Evolutionary conservation across 1,139 yeast species (phyloP).

Genomic region (Saccharomyces hybrid): DNA sequence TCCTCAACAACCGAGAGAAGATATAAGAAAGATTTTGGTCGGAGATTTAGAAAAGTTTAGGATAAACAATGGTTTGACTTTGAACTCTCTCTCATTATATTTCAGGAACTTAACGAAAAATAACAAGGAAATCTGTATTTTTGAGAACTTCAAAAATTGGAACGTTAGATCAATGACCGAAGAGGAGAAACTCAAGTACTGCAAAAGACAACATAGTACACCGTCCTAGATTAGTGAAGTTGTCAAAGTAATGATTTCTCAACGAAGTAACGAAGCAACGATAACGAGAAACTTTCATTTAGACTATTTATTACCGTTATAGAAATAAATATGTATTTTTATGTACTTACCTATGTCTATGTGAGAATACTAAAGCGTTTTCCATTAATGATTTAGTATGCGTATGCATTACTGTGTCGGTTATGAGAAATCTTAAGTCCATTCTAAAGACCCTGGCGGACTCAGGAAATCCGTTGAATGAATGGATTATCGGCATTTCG

Average conservation of each 20-base stretch:
- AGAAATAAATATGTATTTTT: neutral
- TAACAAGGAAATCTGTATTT: constrained; percentile 29
- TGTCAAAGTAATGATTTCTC: neutral
- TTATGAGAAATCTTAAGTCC: neutral
- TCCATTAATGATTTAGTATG: neutral
- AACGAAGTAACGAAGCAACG: neutral
- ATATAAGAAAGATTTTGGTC: constrained; percentile 27
- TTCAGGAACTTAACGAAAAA: constrained; percentile 29
- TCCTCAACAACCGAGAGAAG: constrained; percentile 26
- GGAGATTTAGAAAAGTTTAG: constrained; percentile 33
- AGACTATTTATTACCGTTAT: neutral
- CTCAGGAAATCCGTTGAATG: neutral
- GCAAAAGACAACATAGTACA: constrained; percentile 24
- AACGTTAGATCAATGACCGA: constrained; percentile 26
- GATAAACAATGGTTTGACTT: constrained; percentile 28
- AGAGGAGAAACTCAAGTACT: constrained; percentile 28
- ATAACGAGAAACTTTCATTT: neutral
- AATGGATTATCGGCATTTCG: neutral
- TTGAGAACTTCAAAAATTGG: constrained; percentile 29
- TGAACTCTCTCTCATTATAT: constrained; percentile 30
- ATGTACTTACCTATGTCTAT: neutral
- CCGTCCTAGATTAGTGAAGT: neutral
- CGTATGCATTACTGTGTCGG: neutral
- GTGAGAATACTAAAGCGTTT: neutral
- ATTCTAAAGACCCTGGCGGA: neutral